phyloP scores from a whole-genome alignment of 495 filamentous ascomycete species.

The Clohesyomyces aquaticus region DNA sequence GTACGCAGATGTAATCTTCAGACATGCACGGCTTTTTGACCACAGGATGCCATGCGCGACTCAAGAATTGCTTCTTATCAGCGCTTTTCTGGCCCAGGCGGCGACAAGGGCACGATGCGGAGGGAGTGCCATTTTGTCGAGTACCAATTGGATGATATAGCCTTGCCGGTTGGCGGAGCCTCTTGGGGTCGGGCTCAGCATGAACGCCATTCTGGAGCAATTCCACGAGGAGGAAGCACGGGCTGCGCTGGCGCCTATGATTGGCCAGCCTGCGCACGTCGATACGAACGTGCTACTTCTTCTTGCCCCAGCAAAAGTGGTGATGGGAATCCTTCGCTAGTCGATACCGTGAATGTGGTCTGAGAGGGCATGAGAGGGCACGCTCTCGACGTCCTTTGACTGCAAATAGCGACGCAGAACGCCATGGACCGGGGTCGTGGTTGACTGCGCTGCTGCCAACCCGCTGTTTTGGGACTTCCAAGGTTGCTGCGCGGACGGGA shows the following conservation, averaged over 20 bases:
- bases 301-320: conserved; percentile 11
- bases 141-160: conserved; percentile 24
- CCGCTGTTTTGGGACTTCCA: no score
- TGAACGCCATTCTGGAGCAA: conserved; percentile 16
- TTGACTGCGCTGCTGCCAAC: no score
- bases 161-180: neutral
- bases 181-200: conserved; percentile 26
- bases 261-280: conserved; percentile 14
- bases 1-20: neutral
- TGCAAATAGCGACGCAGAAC: neutral
- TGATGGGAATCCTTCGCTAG: neutral
- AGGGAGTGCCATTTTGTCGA: conserved; percentile 17
- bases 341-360: neutral
- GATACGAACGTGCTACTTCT: neutral
- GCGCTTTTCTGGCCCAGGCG: conserved; percentile 3
- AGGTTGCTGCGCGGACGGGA: no score
- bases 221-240: conserved; percentile 25
- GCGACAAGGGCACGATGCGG: neutral
- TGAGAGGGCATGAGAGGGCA: neutral
- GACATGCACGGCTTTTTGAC: neutral
- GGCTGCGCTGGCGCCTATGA: conserved; percentile 4
- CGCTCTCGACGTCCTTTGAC: neutral
- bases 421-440: neutral
- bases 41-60: neutral
- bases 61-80: conserved; percentile 11